Evolutionary conservation across 2,329 filamentous ascomycete species (phyloP).

Genomic region (Pseudopyricularia cyperi): DNA sequence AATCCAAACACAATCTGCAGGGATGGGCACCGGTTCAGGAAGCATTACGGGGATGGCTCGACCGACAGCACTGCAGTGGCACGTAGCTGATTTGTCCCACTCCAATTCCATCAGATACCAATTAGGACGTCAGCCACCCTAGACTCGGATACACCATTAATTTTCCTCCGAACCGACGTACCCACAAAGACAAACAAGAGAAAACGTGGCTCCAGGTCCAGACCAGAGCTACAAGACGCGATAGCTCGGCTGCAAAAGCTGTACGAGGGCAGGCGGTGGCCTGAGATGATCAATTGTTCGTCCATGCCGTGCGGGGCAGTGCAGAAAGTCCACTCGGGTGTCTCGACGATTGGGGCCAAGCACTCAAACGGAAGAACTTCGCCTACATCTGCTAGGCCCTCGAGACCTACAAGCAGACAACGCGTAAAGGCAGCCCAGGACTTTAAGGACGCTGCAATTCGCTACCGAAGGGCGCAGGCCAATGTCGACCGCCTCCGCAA

Average conservation of each 20-base stretch:
- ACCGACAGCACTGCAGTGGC: too few species aligned
- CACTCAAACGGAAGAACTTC: conserved; percentile 19
- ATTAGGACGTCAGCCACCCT: too few species aligned
- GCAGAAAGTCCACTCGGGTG: conserved; percentile 24
- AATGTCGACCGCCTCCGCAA: conserved; percentile 18
- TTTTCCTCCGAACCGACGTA: conserved; percentile 38
- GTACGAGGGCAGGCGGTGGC: conserved; percentile 9
- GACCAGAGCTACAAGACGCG: conserved; percentile 14
- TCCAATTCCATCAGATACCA: too few species aligned
- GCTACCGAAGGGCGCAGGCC: conserved; percentile 18
- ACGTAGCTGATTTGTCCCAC: too few species aligned
- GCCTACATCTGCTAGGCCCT: conserved; percentile 22
- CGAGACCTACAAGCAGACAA: conserved; percentile 26
- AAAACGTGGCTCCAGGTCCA: neutral
- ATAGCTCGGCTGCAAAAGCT: conserved; percentile 17
- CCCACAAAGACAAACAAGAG: conserved; percentile 31
- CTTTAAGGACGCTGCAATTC: conserved; percentile 18
- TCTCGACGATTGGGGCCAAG: conserved; percentile 25
- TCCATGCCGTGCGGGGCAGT: conserved; percentile 17
- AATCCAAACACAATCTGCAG: conserved; percentile 13
- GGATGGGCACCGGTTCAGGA: conserved; percentile 41
- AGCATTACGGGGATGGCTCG: conserved; percentile 53
- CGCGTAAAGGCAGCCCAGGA: conserved; percentile 28
- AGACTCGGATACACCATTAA: too few species aligned
- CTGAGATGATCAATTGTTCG: conserved; percentile 14